Conservation (phyloP, 805 yeast species). For the Tetrapisispora pingtungensis region DNA sequence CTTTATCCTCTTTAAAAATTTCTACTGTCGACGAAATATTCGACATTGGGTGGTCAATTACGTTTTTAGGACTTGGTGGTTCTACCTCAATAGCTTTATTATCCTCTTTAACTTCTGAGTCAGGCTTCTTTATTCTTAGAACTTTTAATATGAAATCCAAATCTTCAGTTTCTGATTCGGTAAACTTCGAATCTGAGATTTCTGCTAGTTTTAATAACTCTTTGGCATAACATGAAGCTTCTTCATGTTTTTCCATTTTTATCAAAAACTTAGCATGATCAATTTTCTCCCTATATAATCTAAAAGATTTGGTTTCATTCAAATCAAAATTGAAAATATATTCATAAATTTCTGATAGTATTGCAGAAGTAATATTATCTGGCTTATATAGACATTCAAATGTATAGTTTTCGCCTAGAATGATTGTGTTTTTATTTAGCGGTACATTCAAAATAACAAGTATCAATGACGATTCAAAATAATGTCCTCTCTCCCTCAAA, state of each 20-base stretch:
- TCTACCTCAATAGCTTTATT: too few relatives aligned
- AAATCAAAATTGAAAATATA: background rate
- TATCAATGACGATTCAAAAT: background rate
- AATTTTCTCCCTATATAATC: background rate
- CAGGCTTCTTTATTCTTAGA: background rate
- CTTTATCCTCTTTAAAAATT: background rate
- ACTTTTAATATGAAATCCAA: background rate
- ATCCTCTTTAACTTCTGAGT: too few relatives aligned
- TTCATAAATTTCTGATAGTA: background rate
- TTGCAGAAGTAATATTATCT: background rate
- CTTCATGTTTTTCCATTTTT: slow-evolving; percentile 38
- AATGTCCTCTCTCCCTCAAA: background rate
- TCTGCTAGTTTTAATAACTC: background rate
- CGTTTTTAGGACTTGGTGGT: too few relatives aligned
- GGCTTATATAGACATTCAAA: background rate
- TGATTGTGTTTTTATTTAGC: background rate
- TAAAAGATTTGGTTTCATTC: background rate
- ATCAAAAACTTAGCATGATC: background rate
- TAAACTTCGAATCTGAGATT: background rate
- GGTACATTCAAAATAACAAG: slow-evolving; percentile 1
- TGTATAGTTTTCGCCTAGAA: too few relatives aligned
- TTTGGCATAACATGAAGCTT: slow-evolving; percentile 27
- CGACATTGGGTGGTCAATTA: too few relatives aligned
- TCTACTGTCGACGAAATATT: background rate
- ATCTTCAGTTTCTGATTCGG: background rate